Conservation (phyloP, 345 rosid species). For the Melaleuca quinquenervia region DNA sequence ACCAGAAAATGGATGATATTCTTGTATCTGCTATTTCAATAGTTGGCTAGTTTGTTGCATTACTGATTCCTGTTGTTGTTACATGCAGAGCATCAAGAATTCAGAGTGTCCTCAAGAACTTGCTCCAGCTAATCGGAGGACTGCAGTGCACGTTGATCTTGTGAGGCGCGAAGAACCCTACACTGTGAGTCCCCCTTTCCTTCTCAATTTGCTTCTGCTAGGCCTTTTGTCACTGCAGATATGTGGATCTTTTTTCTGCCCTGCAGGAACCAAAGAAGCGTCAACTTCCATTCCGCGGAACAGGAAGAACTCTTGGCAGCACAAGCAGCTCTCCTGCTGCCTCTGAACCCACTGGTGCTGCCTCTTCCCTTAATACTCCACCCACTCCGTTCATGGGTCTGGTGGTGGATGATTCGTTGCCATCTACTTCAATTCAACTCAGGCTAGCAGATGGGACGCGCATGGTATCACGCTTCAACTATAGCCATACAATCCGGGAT, state of each 20-base stretch:
- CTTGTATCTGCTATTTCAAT: not conserved
- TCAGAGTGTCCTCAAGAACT: slow-evolving; percentile 86
- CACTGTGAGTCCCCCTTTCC: slow-evolving; percentile 20
- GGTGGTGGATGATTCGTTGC: slow-evolving; percentile 46
- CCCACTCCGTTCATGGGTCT: slow-evolving; percentile 46
- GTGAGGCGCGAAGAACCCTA: slow-evolving; percentile 61
- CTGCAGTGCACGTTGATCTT: slow-evolving; percentile 62
- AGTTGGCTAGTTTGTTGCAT: not conserved
- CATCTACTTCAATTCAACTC: slow-evolving; percentile 69
- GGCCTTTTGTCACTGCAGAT: not conserved
- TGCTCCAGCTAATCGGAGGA: slow-evolving; percentile 46
- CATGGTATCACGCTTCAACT: slow-evolving; percentile 64
- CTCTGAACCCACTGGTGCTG: slow-evolving; percentile 13
- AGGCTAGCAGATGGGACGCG: slow-evolving; percentile 83
- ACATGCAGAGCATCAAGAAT: slow-evolving; percentile 58
- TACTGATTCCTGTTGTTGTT: not conserved
- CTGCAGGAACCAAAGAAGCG: slow-evolving; percentile 41
- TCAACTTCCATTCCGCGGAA: slow-evolving; percentile 26
- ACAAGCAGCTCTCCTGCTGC: slow-evolving; percentile 4
- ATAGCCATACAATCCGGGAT: slow-evolving; percentile 64
- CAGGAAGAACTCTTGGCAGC: slow-evolving; percentile 59
- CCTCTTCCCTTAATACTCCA: slow-evolving; percentile 24
- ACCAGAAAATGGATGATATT: not conserved
- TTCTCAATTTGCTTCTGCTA: not conserved
- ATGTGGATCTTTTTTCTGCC: not conserved